These are phyloP conservation scores for Colletotrichum brevisporum DNA, from an alignment of 2,329 filamentous ascomycete species.

Conservation along the genomic window DNA sequence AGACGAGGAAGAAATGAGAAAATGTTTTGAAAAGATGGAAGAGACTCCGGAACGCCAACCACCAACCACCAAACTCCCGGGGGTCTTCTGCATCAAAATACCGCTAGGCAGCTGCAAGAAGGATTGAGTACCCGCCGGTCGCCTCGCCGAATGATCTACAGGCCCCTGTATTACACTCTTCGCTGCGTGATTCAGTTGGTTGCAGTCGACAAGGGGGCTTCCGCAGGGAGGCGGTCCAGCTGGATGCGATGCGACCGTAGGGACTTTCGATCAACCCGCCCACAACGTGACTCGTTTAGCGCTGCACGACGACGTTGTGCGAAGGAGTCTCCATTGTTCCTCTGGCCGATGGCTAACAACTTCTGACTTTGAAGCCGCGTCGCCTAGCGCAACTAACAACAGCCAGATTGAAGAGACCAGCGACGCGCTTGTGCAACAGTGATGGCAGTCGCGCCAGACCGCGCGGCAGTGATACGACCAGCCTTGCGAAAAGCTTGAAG, in stretches of 20 bases:
- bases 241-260: not conserved
- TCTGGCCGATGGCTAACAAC: not conserved
- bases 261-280: not conserved
- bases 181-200: constrained; percentile 19
- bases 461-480: not conserved
- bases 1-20: not conserved
- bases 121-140: constrained; percentile 10
- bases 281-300: too few species aligned
- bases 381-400: not conserved
- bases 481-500: not conserved
- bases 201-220: constrained; percentile 7
- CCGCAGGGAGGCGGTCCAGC: constrained; percentile 6
- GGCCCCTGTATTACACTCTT: not conserved
- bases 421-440: too few species aligned
- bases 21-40: not conserved
- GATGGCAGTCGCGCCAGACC: too few species aligned
- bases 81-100: constrained; percentile 3
- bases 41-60: constrained; percentile 1
- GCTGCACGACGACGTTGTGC: too few species aligned
- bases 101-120: constrained; percentile 16
- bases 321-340: too few species aligned
- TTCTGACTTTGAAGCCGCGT: not conserved
- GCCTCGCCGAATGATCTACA: not conserved
- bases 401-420: not conserved
- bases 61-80: not conserved